phyloP scores from a whole-genome alignment of 208 protist species.

The Crithidia acanthocephali region DNA sequence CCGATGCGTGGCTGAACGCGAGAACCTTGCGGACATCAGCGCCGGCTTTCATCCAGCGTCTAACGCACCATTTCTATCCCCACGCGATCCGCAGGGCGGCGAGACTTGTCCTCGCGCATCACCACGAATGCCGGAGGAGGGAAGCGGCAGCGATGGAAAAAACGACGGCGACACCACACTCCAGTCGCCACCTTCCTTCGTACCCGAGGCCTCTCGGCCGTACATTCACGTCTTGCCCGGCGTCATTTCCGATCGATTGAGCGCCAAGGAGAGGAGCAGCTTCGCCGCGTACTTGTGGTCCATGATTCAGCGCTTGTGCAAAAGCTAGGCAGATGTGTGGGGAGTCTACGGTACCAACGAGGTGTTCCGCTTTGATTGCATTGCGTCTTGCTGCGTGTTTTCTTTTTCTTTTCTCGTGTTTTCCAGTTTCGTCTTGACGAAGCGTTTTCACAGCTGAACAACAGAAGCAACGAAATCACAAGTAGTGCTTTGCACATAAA shows the following conservation, averaged over 20 bases:
- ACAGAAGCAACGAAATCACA: too few species aligned
- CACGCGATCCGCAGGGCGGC: too few species aligned
- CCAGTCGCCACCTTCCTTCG: conserved; percentile 5
- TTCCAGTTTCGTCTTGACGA: too few species aligned
- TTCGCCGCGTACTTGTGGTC: conserved; percentile 60
- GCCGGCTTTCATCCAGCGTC: neutral
- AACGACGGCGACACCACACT: neutral
- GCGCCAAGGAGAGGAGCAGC: conserved; percentile 45
- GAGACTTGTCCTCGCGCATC: neutral
- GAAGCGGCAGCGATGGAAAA: neutral
- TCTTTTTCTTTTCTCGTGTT: neutral
- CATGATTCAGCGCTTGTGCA: conserved; percentile 13
- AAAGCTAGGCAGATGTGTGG: neutral
- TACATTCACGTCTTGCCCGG: conserved; percentile 56
- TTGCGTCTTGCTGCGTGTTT: neutral
- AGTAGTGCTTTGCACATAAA: too few species aligned
- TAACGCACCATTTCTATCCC: neutral
- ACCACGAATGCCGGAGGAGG: neutral
- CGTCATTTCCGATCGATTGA: conserved; percentile 55
- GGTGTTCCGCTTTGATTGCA: too few species aligned
- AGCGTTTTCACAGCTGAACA: too few species aligned
- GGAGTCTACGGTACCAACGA: too few species aligned
- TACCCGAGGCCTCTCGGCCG: conserved; percentile 9
- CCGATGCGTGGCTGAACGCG: conserved; percentile 67
- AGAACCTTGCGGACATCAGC: conserved; percentile 52